Evolutionary conservation across 495 filamentous ascomycete species (phyloP).

Genomic region (Penicillium soppii): DNA sequence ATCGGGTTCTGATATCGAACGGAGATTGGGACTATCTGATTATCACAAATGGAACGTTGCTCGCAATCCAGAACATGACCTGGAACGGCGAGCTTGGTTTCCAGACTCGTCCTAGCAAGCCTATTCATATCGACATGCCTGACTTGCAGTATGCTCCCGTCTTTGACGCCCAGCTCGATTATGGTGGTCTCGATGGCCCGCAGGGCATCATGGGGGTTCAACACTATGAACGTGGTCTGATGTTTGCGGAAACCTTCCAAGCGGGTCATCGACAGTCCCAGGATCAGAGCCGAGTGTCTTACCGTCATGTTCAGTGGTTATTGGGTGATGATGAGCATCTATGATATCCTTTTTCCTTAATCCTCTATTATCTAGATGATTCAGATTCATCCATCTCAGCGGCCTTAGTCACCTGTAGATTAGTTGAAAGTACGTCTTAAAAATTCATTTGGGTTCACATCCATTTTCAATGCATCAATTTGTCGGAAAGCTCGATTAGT

Average conservation of each 20-base stretch:
- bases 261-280: background rate
- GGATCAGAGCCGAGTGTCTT: conserved; percentile 2
- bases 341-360: no score
- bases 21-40: conserved; percentile 4
- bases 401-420: no score
- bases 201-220: conserved; percentile 2
- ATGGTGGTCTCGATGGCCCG: background rate
- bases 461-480: no score
- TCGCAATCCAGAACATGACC: conserved; percentile 68
- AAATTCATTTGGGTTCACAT: no score
- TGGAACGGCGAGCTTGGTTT: conserved; percentile 52
- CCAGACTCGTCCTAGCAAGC: background rate
- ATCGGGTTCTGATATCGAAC: conserved; percentile 1
- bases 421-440: no score
- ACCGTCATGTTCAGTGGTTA: conserved; percentile 3
- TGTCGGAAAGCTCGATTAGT: no score
- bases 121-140: background rate
- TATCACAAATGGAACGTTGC: conserved; percentile 50
- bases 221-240: conserved; percentile 4
- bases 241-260: conserved; percentile 4
- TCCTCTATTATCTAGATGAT: no score
- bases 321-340: conserved; percentile 1
- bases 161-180: background rate
- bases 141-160: conserved; percentile 2
- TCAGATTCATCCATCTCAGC: no score